A percentile compares a stretch with the other conserved stretches of the same genome.
Evolutionary conservation across 192 early-diverging fungal genomes (phyloP).

Genomic region (Rhizoclosmatium sp.): DNA sequence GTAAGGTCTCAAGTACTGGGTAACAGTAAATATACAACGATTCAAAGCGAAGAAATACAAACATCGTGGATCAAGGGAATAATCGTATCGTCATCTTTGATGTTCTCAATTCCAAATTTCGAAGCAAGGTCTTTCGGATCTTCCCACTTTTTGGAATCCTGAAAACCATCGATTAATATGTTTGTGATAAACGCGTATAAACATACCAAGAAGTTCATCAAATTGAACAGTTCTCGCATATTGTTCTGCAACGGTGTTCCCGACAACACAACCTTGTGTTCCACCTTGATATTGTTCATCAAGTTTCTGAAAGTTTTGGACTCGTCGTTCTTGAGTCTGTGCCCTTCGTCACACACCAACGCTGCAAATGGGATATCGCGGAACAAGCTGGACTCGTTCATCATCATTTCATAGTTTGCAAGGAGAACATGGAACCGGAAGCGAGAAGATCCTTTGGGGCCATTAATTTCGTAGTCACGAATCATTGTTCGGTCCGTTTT

Average conservation of each 20-base stretch:
- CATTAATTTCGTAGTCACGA: conserved; percentile 60
- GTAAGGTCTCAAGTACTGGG: conserved; percentile 64
- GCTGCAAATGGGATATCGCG: conserved; percentile 63
- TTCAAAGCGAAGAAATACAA: conserved; percentile 2
- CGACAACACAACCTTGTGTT: conserved; percentile 69
- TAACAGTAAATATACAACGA: neutral
- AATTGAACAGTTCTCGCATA: conserved; percentile 74
- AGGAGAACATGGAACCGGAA: conserved; percentile 75
- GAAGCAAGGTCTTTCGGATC: conserved; percentile 61
- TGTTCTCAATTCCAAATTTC: conserved; percentile 47
- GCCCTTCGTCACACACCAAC: conserved; percentile 80
- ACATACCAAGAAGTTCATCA: conserved; percentile 69
- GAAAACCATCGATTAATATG: conserved; percentile 8
- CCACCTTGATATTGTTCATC: conserved; percentile 56
- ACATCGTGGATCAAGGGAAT: conserved; percentile 74
- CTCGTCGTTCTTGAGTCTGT: conserved; percentile 78
- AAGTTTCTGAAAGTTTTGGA: conserved; percentile 62
- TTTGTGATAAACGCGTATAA: neutral
- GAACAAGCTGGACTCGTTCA: conserved; percentile 55
- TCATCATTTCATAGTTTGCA: conserved; percentile 67
- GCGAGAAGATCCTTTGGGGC: neutral
- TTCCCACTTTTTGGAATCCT: conserved; percentile 65
- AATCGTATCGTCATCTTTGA: conserved; percentile 51
- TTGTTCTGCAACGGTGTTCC: conserved; percentile 66
- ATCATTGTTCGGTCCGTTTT: conserved; percentile 55